Conservation (phyloP, 768 basidiomycete genomes). For the Lentinula lateritia region DNA sequence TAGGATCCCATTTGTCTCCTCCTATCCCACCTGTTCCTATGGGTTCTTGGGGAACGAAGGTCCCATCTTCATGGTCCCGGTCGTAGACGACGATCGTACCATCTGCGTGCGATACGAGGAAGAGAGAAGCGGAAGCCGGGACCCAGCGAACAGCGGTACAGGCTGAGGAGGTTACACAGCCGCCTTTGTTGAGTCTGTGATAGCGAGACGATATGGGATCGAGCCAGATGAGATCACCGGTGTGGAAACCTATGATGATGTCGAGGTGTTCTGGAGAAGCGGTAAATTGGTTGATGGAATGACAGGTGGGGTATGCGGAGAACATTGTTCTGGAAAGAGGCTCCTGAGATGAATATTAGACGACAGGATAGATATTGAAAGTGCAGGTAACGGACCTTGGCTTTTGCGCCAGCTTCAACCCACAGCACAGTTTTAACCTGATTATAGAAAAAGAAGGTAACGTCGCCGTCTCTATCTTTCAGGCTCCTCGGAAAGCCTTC, state of each 20-base stretch:
- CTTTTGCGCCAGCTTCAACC: conserved; percentile 80
- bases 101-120: conserved; percentile 84
- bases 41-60: conserved; percentile 62
- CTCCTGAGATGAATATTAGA: conserved; percentile 47
- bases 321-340: conserved; percentile 82
- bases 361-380: background rate
- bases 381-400: conserved; percentile 51
- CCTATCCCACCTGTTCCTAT: conserved; percentile 22
- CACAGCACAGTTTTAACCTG: conserved; percentile 79
- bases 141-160: conserved; percentile 93
- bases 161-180: conserved; percentile 72
- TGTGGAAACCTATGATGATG: conserved; percentile 85
- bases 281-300: conserved; percentile 79
- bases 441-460: conserved; percentile 85
- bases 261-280: conserved; percentile 77
- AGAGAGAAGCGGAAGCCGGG: conserved; percentile 71
- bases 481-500: conserved; percentile 73
- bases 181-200: conserved; percentile 86
- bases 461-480: conserved; percentile 78
- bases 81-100: conserved; percentile 88
- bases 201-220: conserved; percentile 80
- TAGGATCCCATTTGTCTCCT: conserved; percentile 64
- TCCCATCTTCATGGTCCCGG: conserved; percentile 84
- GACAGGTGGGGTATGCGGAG: conserved; percentile 83
- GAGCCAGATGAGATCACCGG: conserved; percentile 96